phyloP scores from a whole-genome alignment of 495 filamentous ascomycete species.

The Trichoderma erinaceum region DNA sequence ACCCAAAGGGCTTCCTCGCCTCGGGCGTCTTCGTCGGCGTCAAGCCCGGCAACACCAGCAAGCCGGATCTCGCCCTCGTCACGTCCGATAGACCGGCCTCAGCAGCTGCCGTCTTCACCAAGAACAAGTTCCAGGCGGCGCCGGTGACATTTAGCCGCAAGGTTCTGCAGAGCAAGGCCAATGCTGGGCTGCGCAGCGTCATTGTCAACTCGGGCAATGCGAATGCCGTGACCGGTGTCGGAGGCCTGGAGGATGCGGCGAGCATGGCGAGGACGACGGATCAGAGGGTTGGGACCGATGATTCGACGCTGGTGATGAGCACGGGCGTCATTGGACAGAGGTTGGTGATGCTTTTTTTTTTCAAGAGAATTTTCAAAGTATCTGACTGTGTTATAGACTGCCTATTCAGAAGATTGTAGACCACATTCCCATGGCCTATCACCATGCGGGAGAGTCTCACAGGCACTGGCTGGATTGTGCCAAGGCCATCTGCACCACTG shows the following conservation, averaged over 20 bases:
- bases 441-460: conserved; percentile 64
- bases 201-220: conserved; percentile 95
- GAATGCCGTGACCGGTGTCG: conserved; percentile 94
- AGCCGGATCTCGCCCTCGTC: conserved; percentile 84
- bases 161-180: conserved; percentile 58
- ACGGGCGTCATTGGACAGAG: conserved; percentile 97
- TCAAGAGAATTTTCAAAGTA: conserved; percentile 11
- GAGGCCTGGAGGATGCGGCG: conserved; percentile 80
- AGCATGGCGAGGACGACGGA: conserved; percentile 78
- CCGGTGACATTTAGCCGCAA: conserved; percentile 78
- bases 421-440: conserved; percentile 70
- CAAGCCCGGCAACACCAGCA: conserved; percentile 81
- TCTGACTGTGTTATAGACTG: conserved; percentile 42
- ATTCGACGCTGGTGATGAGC: conserved; percentile 86
- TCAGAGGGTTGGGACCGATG: conserved; percentile 55
- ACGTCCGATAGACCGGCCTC: conserved; percentile 81
- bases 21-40: conserved; percentile 89
- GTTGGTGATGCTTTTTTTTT: conserved; percentile 33
- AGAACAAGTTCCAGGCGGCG: conserved; percentile 96
- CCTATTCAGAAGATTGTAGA: conserved; percentile 85
- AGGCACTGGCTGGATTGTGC: conserved; percentile 81
- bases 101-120: conserved; percentile 93
- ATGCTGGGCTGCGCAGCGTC: conserved; percentile 68
- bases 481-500: conserved; percentile 94
- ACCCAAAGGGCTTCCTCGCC: conserved; percentile 84